Base-by-base conservation (phyloP, 2,329 filamentous ascomycete genomes). In the Trichophyton schoenleinii region DNA sequence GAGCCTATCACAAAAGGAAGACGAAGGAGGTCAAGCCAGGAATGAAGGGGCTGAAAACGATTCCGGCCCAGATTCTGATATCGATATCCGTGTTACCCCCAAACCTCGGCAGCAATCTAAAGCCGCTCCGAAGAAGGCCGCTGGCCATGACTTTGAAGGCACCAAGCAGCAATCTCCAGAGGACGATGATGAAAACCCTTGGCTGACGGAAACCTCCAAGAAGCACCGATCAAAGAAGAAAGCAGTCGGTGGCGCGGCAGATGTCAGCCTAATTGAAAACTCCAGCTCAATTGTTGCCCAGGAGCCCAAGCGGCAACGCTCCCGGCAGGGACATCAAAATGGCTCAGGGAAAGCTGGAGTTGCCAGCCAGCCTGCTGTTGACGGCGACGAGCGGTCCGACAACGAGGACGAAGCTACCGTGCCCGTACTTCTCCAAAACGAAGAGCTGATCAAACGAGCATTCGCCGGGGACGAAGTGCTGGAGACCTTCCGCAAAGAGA, bases 401-500 rank as follows among this genome's bases (percentile, higher is more conserved):
- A 74, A 73, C 61, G 75, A 75, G 57, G 73, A 77, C 38, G 72
- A 77, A 58, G 70, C 70, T 25, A 71, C 73, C 38, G 71, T 77
- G 36, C 73, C 69, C 63, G 73, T 72, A 58, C 70, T 78, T 11
- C 70, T 76, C 59, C 77, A 77, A 67, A 81, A 83, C 67, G 79
- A 81, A 64, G 83, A 86, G 44, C 83, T 95, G 62, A 86, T 95
- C 61, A 86, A 87, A 64, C 82, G 85, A 66, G 91, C 90, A 3
- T 96, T 99, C 72, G 92, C 91, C 1, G 91, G 89, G 48, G 84
- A 91, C 68, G 88, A 96, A 71, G 89, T 95, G 1, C 84, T 87
- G 7, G 83, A 83, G 53, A 86, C 91, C 44, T 99, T 97, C 70
- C 83, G 83, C 62, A 80, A 80, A 42, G 91, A 97, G 70, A 97